Base-by-base conservation (phyloP, 352 stramenopile species). In the Aphanomyces astaci region DNA sequence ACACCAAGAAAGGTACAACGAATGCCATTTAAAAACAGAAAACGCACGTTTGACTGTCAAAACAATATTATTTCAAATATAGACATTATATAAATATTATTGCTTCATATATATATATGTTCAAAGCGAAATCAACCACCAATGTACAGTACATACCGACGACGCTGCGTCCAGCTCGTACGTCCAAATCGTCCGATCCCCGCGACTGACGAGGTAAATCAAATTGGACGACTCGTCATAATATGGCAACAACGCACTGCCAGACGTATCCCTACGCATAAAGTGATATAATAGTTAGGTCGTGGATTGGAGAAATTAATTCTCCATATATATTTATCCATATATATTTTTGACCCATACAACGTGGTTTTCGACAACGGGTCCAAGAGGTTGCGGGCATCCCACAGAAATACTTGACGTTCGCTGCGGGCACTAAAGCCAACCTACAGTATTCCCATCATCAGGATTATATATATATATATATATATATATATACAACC, bases 331-430 rank as follows among this genome's bases (percentile, higher is more conserved):
- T 13, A 30, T 25, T 56, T 15, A 25, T 27, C 15, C 11, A 56
- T 30, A 15, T 28, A 1, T 10, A 56, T 56, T 56, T 24, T 56
- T n/a, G 30, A n/a, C 15, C 17, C 54, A 17, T 64, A 64, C 56
- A 64, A 33, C 68, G 76, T 32, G 1, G 79, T 77, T 1, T 66
- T 67, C 9, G 64, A 70, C 3, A 94, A 28, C 22, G 83, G 80
- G 48, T 94, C 83, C 13, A 91, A n/a, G 56, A 94, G 76, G 30
- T 77, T 87, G 11, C 81, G 76, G 4, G 80, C 72, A 59, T 94
- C 85, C 82, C 82, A 94, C 62, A 94, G 84, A 52, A 75, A 76
- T 10, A 92, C 60, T 64, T 89, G 79, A 11, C 79, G 87, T 55
- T 90, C 82, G 33, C 82, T 87, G 51, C 80, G 80, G 11, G 72